phyloP scores from a whole-genome alignment of 2,329 filamentous ascomycete genomes.

The Davidsoniella eucalypti region DNA sequence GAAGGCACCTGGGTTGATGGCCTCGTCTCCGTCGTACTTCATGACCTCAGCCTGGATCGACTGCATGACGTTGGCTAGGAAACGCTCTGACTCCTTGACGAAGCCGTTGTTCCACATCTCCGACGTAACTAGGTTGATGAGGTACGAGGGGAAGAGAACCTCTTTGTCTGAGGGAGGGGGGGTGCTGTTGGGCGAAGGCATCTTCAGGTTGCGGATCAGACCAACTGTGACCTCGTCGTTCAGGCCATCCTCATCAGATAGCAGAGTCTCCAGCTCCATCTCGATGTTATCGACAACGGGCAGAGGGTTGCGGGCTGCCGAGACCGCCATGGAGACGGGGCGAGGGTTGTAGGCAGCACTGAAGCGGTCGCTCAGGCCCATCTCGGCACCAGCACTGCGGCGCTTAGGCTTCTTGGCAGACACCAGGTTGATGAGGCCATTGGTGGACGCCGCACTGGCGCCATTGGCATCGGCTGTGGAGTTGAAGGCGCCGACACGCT shows the following conservation, averaged over 20 bases:
- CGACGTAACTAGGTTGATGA: conserved; percentile 96
- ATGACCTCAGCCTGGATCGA: conserved; percentile 99
- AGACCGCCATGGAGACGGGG: conserved; percentile 88
- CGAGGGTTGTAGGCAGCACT: conserved; percentile 86
- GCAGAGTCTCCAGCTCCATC: conserved; percentile 79
- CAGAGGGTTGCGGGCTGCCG: conserved; percentile 29
- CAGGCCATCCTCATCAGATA: conserved; percentile 86
- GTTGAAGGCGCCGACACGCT: conserved; percentile 50
- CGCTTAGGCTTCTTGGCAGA: conserved; percentile 95
- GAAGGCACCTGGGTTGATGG: conserved; percentile 92
- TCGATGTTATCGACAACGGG: conserved; percentile 81
- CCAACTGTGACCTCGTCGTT: conserved; percentile 97
- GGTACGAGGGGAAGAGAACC: conserved; percentile 92
- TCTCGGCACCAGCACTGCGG: conserved; percentile 76
- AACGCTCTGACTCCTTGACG: conserved; percentile 97
- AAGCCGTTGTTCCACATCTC: conserved; percentile 99
- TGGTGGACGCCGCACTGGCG: conserved; percentile 31
- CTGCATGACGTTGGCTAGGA: conserved; percentile 98
- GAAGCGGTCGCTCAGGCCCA: conserved; percentile 73
- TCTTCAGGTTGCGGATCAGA: conserved; percentile 90
- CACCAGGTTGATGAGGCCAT: conserved; percentile 87
- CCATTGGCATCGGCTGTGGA: conserved; percentile 42
- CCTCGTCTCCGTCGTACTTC: conserved; percentile 94
- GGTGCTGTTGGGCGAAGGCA: conserved; percentile 70
- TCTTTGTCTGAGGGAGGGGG: conserved; percentile 95